Base-by-base conservation (phyloP, 1,284 basidiomycete species). In the Leccinum subrobustum region DNA sequence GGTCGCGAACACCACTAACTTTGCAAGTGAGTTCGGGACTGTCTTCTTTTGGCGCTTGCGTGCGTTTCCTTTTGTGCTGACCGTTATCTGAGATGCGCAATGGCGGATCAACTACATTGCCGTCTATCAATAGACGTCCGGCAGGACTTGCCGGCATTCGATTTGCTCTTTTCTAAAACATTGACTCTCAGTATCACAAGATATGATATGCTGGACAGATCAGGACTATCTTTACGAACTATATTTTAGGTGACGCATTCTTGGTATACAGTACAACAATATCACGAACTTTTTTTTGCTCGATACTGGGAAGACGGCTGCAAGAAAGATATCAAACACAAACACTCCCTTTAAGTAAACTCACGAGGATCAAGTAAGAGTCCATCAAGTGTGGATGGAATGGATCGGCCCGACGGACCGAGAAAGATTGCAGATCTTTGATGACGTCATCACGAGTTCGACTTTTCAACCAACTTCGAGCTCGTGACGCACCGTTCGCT, bases 1-100 rank as follows among this genome's bases (percentile, higher is more conserved):
- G 31, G 84, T 94, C 27, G 78, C 83, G 50, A 78, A 92, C 67
- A 78, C 85, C 6, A 73, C 68, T 6, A 90, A 89, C 77, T 91
- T 84, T 71, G 66, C 74, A 42, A 67, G 85, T 87, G 64, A 72
- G 84, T 65, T 76, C 5, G 5, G 18, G 2, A 12, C 9, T 31
- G 48, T 29, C 1, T 52, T 44, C 4, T 44, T 44, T 44, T 44
- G 42, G 42, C 11, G 11, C 42, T 44, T 20, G 42, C 35, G 4
- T 25, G 3, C 18, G 29, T 9, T n/a, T 60, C 29, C 4, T n/a
- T 54, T 37, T 50, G 54, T 68, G 42, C 64, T 54, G 9, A 47
- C 20, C 37, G 20, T 64, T 18, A 44, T 44, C 11, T 12, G 57
- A 83, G 82, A 75, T 67, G 85, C 84, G 3, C 77, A 80, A 62